Evolutionary conservation across 2,329 filamentous ascomycete genomes (phyloP).

Genomic region (Curvularia sp.): DNA sequence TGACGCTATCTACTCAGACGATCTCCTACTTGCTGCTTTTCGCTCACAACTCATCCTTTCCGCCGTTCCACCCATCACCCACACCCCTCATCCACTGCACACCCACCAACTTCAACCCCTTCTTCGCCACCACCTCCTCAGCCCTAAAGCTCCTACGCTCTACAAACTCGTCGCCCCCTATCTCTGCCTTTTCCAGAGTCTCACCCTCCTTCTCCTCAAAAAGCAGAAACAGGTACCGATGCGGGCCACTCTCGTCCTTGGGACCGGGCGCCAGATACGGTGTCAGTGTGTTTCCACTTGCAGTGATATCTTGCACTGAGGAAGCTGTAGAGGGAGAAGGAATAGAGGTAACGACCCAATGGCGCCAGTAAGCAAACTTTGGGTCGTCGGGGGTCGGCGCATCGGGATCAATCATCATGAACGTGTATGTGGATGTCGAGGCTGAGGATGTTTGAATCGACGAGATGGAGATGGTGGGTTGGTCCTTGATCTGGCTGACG

Average conservation of each 20-base stretch:
- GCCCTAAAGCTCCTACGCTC: slow-evolving; percentile 42
- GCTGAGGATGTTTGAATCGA: slow-evolving; percentile 29
- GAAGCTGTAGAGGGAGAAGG: slow-evolving; percentile 4
- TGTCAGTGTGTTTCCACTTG: slow-evolving; percentile 36
- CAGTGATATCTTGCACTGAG: slow-evolving; percentile 13
- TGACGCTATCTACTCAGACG: not conserved
- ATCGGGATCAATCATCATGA: slow-evolving; percentile 63
- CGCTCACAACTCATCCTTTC: slow-evolving; percentile 23
- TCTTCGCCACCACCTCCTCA: slow-evolving; percentile 32
- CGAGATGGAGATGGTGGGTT: slow-evolving; percentile 37
- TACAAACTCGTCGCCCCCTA: slow-evolving; percentile 49
- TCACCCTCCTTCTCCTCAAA: slow-evolving; percentile 37
- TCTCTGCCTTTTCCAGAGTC: slow-evolving; percentile 36
- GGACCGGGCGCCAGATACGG: slow-evolving; percentile 45
- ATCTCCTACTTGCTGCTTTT: not conserved
- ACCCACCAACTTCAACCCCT: slow-evolving; percentile 42
- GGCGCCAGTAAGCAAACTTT: slow-evolving; percentile 64
- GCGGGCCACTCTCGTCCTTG: slow-evolving; percentile 47
- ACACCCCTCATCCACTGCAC: slow-evolving; percentile 50
- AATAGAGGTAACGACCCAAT: slow-evolving; percentile 57
- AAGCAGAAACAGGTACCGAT: slow-evolving; percentile 46
- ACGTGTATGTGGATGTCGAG: slow-evolving; percentile 49
- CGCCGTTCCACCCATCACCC: slow-evolving; percentile 46
- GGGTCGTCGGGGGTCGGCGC: slow-evolving; percentile 64
- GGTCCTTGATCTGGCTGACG: slow-evolving; percentile 44